Base-by-base conservation (phyloP, 2,329 filamentous ascomycete genomes). In the Cercospora citrullina region DNA sequence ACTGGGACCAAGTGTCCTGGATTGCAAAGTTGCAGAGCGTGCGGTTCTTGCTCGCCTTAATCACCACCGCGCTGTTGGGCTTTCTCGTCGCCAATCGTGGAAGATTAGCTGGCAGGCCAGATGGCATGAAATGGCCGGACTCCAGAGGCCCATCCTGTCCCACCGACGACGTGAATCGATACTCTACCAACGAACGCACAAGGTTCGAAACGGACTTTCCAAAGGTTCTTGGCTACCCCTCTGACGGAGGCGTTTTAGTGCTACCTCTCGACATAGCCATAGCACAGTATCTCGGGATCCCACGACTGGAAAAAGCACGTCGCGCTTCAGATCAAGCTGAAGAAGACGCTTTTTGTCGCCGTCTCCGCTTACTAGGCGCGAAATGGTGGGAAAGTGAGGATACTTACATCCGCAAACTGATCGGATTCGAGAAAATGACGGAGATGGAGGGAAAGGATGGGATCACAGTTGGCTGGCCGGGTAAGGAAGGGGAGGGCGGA, bases 301-400 rank as follows among this genome's bases (percentile, higher is more conserved):
- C 36, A 30, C 60, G 60, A 2, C 60, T 62, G 8, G 39, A 48
- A 48, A 28, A 1, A 2, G 60, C 39, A 62, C 39, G 28, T 48
- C 60, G 39, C 2, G 60, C 60, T 26, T 16, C 36, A 9, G 23
- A 62, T 4, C 33, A 16, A 31, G 7, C 23, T 30, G 36, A 62
- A 10, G 60, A 62, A 5, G 60, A 62, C 23, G n/a, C 14, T 14
- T 48, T 62, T 2, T 62, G 60, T 21, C 16, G 28, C 28, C 36
- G 60, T 12, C 60, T 62, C 16, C 60, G 60, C 23, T 48, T 62
- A 23, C 39, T 62, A 12, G 60, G 60, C 39, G 60, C 60, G 23
- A 62, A 48, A 30, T 62, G 36, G 60, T 62, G 36, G 60, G 39
- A 62, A 30, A 62, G 60, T 7, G 21, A 45, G 23, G 21, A 62